A percentile compares a stretch with the other conserved stretches of the same genome.
Conservation (phyloP, 495 filamentous ascomycete genomes). For the Hypomontagnella submonticulosa region DNA sequence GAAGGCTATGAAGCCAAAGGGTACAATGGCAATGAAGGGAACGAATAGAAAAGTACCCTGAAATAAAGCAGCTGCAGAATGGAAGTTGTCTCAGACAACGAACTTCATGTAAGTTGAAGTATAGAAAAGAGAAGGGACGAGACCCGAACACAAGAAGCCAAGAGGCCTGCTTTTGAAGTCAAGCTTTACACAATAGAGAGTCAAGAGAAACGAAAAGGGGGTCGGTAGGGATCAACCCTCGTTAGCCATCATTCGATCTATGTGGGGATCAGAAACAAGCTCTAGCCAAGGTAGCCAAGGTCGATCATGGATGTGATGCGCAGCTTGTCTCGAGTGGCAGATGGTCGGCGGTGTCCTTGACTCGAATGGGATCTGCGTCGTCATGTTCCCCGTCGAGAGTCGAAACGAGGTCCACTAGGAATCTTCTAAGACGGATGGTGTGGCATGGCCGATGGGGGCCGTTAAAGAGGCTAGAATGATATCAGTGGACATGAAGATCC, state of each 20-base stretch:
- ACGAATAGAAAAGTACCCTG: constrained; percentile 25
- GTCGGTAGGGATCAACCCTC: constrained; percentile 28
- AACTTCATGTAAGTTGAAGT: constrained; percentile 39
- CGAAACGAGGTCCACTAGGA: constrained; percentile 40
- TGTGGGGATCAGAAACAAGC: constrained; percentile 42
- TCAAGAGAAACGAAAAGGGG: constrained; percentile 22
- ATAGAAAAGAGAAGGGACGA: constrained; percentile 22
- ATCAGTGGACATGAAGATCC: constrained; percentile 27
- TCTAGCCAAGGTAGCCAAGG: constrained; percentile 44
- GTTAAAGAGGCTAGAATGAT: constrained; percentile 14
- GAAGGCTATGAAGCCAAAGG: constrained; percentile 24
- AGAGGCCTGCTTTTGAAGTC: constrained; percentile 36
- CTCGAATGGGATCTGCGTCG: constrained; percentile 38
- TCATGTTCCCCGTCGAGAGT: constrained; percentile 39
- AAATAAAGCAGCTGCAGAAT: constrained; percentile 36
- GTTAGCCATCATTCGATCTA: constrained; percentile 38
- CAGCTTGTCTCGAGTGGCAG: constrained; percentile 36
- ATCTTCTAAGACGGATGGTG: constrained; percentile 36
- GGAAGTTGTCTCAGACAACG: constrained; percentile 44
- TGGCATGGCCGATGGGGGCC: constrained; percentile 36
- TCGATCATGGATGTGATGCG: constrained; percentile 41
- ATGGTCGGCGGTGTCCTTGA: constrained; percentile 17
- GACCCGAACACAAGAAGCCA: too few species aligned
- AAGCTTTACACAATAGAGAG: constrained; percentile 8
- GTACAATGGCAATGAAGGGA: constrained; percentile 21